Conservation (phyloP, 2,329 filamentous ascomycete genomes). For the Cladosporium cucumerinum region DNA sequence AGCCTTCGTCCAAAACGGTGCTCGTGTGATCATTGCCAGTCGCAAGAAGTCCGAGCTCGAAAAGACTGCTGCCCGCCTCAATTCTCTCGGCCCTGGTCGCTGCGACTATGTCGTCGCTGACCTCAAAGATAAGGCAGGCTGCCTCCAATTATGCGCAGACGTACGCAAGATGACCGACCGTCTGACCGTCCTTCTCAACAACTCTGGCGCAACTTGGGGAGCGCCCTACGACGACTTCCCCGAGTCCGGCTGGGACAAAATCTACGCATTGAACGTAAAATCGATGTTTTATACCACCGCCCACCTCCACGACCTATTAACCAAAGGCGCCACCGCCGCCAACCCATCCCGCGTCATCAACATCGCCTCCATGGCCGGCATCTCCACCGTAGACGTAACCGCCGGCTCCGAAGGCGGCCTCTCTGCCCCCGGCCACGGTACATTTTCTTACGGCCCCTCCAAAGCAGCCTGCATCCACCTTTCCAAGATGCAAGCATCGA, state of each 20-base stretch:
- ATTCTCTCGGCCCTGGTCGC: conserved; percentile 43
- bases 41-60: conserved; percentile 46
- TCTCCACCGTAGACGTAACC: conserved; percentile 46
- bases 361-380: conserved; percentile 45
- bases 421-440: conserved; percentile 43
- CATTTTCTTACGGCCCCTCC: conserved; percentile 46
- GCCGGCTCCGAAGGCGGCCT: conserved; percentile 48
- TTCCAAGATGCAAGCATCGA: conserved; percentile 52
- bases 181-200: conserved; percentile 47
- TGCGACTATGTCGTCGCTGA: conserved; percentile 48
- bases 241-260: conserved; percentile 56
- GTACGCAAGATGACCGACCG: conserved; percentile 45
- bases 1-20: conserved; percentile 45
- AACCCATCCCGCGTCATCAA: conserved; percentile 46
- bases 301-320: conserved; percentile 43
- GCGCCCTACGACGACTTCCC: conserved; percentile 58
- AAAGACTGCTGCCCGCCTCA: conserved; percentile 40
- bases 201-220: conserved; percentile 46
- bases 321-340: conserved; percentile 39
- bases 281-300: conserved; percentile 47
- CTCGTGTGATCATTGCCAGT: conserved; percentile 41
- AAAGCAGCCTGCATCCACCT: conserved; percentile 55
- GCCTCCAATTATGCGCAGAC: conserved; percentile 40
- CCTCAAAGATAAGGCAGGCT: conserved; percentile 44
- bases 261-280: conserved; percentile 38